Evolutionary conservation across 2,329 filamentous ascomycete species (phyloP).

Genomic region (Dactylellina drechsleri): DNA sequence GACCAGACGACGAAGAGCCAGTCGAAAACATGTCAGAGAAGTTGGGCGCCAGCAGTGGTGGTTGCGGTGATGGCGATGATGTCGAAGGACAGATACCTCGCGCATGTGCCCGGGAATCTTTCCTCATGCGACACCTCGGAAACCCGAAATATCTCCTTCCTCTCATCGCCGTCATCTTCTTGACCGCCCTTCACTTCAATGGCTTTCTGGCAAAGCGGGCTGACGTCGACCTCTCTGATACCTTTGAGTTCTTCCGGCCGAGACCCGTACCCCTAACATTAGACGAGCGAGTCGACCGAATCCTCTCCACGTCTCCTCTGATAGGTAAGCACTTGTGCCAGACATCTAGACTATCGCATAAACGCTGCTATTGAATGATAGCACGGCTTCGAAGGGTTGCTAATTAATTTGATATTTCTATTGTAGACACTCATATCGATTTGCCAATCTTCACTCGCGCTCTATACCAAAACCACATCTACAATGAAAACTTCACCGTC

Average conservation of each 20-base stretch:
- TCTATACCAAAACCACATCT: constrained; percentile 79
- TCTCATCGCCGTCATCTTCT: constrained; percentile 37
- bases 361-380: no score
- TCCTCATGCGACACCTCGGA: constrained; percentile 36
- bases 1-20: constrained; percentile 17
- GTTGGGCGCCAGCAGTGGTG: not conserved
- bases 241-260: constrained; percentile 40
- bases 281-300: constrained; percentile 52
- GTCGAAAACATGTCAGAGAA: constrained; percentile 23
- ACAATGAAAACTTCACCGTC: constrained; percentile 76
- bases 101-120: constrained; percentile 19
- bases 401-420: no score
- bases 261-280: constrained; percentile 14
- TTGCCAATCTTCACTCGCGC: constrained; percentile 77
- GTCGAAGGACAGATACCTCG: constrained; percentile 14
- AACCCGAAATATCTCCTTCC: constrained; percentile 47
- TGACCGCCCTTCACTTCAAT: constrained; percentile 48
- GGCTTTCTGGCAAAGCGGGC: constrained; percentile 45
- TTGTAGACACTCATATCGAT: constrained; percentile 65
- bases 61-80: not conserved
- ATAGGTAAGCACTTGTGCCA: constrained; percentile 45
- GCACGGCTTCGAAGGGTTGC: no score
- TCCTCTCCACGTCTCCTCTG: constrained; percentile 53
- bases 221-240: constrained; percentile 35
- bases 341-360: not conserved